Base-by-base conservation (phyloP, 225 moss, liverwort and hornwort species). In the Marchantia polymorpha region DNA sequence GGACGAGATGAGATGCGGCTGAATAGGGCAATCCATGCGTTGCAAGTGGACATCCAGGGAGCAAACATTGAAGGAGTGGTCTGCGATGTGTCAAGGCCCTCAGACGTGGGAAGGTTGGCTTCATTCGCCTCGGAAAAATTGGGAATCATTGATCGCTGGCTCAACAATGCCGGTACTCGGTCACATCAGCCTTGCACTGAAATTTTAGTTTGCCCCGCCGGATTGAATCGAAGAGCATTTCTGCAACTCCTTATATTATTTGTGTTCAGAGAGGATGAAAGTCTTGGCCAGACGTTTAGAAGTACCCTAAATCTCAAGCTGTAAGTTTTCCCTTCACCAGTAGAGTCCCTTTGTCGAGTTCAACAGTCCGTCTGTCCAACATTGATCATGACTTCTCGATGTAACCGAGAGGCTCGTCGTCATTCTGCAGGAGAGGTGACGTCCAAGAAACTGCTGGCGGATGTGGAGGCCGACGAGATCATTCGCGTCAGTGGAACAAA, bases 401-500 rank as follows among this genome's bases (percentile, higher is more conserved):
- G 60, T n/a, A n/a, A n/a, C n/a, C n/a, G n/a, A n/a, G n/a, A n/a
- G n/a, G n/a, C n/a, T n/a, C n/a, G n/a, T n/a, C n/a, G 60, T 65
- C 46, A 29, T 8, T 26, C 17, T 54, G 65, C 90, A 96, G 96
- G 96, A 58, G 94, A 97, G 85, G 93, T 97, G 83, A 97, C 96
- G 52, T 85, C 91, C 27, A 97, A 97, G 81, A 93, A 89, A 74
- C 48, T 97, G 69, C 80, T 97, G 81, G 94, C 96, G 17, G 96
- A 97, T 82, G 85, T 97, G 71, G 93, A 97, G 56, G 92, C 94
- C 0, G 88, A 84, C 12, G 96, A 97, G 87, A 94, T 97, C 50
- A 83, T 94, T 80, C 86, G 96, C 61, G 96, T 97, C 22, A 92
- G 91, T 79, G 90, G 87, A 79, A 94, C 93, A 27, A 97, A 97